Conservation (phyloP, 208 protist genomes). For the Naegleria gruberi region DNA sequence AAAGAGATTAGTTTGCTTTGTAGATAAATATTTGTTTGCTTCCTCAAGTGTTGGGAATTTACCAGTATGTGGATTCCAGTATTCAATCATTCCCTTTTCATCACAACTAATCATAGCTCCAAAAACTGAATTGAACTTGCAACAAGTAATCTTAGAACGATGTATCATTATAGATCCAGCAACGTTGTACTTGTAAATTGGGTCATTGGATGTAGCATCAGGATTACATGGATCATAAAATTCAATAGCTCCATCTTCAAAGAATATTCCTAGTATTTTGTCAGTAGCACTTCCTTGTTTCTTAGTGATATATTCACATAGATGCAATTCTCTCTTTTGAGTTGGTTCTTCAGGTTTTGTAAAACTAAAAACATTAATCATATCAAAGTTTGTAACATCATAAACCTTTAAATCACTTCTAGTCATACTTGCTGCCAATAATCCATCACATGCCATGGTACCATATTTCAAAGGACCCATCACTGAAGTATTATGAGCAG, state of each 20-base stretch:
- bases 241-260: not conserved
- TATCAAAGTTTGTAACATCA: constrained; percentile 75
- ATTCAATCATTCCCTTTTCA: constrained; percentile 53
- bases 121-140: constrained; percentile 48
- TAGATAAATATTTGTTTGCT: constrained; percentile 29
- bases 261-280: not conserved
- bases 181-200: not conserved
- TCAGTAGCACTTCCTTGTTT: constrained; percentile 11
- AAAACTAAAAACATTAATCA: constrained; percentile 20
- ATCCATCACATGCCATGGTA: constrained; percentile 43
- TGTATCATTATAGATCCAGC: constrained; percentile 15
- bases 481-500: constrained; percentile 46
- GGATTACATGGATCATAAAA: not conserved
- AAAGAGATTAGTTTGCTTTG: not conserved
- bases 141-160: constrained; percentile 22
- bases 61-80: constrained; percentile 44
- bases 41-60: constrained; percentile 29
- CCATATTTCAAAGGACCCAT: not conserved
- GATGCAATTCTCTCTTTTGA: not conserved
- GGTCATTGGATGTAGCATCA: not conserved
- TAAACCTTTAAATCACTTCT: constrained; percentile 71
- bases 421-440: constrained; percentile 40
- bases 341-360: not conserved
- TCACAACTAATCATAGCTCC: constrained; percentile 44
- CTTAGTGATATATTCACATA: not conserved